Conservation (phyloP, 2,329 filamentous ascomycete species). For the Hortaea werneckii region DNA sequence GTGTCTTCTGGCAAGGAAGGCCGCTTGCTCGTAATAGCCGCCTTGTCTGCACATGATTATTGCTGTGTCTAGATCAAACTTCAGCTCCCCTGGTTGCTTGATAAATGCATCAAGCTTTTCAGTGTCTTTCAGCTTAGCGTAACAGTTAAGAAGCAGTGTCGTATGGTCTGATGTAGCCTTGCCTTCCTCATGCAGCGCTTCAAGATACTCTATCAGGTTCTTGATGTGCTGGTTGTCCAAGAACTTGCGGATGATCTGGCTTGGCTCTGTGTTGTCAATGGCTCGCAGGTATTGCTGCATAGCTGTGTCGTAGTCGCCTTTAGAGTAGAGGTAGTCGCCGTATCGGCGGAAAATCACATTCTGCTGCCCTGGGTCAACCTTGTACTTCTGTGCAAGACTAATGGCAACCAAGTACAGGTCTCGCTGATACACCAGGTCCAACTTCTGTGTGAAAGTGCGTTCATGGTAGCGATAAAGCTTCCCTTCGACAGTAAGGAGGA, state of each 20-base stretch:
- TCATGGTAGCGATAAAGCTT: slow-evolving; percentile 89
- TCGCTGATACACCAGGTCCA: slow-evolving; percentile 87
- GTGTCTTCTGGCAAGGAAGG: slow-evolving; percentile 88
- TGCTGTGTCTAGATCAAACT: slow-evolving; percentile 93
- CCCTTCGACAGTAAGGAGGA: slow-evolving; percentile 80
- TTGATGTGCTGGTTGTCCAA: slow-evolving; percentile 95
- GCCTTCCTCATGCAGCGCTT: slow-evolving; percentile 89
- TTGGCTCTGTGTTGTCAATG: slow-evolving; percentile 91
- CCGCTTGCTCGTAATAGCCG: slow-evolving; percentile 92
- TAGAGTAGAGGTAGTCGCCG: slow-evolving; percentile 88
- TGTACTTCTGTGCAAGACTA: slow-evolving; percentile 81
- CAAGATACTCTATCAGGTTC: slow-evolving; percentile 92
- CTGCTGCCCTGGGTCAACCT: slow-evolving; percentile 69
- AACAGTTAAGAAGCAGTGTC: slow-evolving; percentile 88
- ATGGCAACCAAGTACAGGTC: slow-evolving; percentile 89
- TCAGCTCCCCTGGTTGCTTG: slow-evolving; percentile 85
- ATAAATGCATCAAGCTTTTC: slow-evolving; percentile 95
- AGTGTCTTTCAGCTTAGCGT: slow-evolving; percentile 94
- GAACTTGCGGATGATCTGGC: slow-evolving; percentile 94
- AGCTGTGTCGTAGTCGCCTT: slow-evolving; percentile 92
- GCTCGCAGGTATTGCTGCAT: slow-evolving; percentile 98
- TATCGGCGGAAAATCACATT: slow-evolving; percentile 90
- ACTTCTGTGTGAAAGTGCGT: slow-evolving; percentile 76
- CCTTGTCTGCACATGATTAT: slow-evolving; percentile 97
- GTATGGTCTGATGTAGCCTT: slow-evolving; percentile 93